phyloP scores from a whole-genome alignment of 208 protist species.

The Leishmania arabica region DNA sequence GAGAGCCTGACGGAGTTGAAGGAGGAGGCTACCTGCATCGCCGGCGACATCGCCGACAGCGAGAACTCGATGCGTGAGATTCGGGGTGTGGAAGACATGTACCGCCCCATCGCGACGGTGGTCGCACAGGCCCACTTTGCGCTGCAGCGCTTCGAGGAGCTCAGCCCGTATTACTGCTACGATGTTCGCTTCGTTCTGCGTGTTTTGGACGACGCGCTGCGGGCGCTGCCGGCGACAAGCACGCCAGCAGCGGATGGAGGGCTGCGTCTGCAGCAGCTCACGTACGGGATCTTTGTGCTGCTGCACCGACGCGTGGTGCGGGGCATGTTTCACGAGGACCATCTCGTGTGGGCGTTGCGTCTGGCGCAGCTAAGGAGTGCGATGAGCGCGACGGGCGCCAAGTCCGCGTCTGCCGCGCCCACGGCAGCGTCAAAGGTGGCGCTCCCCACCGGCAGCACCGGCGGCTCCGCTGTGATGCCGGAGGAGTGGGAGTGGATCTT shows the following conservation, averaged over 20 bases:
- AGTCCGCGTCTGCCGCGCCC: neutral
- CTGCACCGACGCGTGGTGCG: constrained; percentile 80
- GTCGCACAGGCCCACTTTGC: constrained; percentile 96
- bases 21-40: constrained; percentile 88
- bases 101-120: constrained; percentile 92
- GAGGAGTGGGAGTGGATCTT: constrained; percentile 78
- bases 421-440: neutral
- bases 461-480: constrained; percentile 36
- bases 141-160: constrained; percentile 90
- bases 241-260: constrained; percentile 4
- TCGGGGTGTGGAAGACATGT: constrained; percentile 75
- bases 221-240: constrained; percentile 36
- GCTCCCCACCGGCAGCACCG: neutral
- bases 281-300: constrained; percentile 67
- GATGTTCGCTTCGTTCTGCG: constrained; percentile 96
- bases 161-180: constrained; percentile 98
- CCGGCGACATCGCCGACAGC: constrained; percentile 91
- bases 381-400: constrained; percentile 26
- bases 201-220: constrained; percentile 89
- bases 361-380: constrained; percentile 93
- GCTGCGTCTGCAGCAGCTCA: constrained; percentile 39
- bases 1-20: constrained; percentile 95
- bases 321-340: constrained; percentile 95
- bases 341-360: constrained; percentile 93
- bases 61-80: constrained; percentile 94